phyloP scores from a whole-genome alignment of 352 stramenopile genomes.

The Plasmopara viticola region DNA sequence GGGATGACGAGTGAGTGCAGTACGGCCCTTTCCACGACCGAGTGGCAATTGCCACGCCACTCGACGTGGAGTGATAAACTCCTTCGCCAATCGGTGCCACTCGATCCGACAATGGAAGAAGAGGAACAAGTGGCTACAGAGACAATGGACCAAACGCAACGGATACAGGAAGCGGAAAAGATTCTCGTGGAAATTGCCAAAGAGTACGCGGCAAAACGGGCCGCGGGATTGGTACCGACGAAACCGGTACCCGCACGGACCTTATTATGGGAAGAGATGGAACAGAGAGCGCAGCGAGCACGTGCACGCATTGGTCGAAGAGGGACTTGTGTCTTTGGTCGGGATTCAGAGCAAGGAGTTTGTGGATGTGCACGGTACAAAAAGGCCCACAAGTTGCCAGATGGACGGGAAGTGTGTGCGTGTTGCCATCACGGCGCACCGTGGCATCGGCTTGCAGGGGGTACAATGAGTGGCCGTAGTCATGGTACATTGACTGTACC shows the following conservation, averaged over 20 bases:
- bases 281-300: slow-evolving; percentile 32
- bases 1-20: slow-evolving; percentile 30
- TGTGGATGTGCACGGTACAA: slow-evolving; percentile 63
- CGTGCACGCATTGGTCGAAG: slow-evolving; percentile 30
- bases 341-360: slow-evolving; percentile 27
- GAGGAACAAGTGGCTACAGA: slow-evolving; percentile 7
- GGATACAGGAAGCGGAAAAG: slow-evolving; percentile 53
- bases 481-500: neutral
- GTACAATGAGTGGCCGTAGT: slow-evolving; percentile 28
- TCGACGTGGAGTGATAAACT: slow-evolving; percentile 17
- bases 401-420: slow-evolving; percentile 54
- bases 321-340: slow-evolving; percentile 63
- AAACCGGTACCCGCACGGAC: slow-evolving; percentile 65
- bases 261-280: slow-evolving; percentile 77
- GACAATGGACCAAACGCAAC: slow-evolving; percentile 20
- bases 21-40: slow-evolving; percentile 19
- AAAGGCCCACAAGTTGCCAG: slow-evolving; percentile 32
- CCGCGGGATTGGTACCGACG: slow-evolving; percentile 61
- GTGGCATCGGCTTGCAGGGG: slow-evolving; percentile 61
- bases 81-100: slow-evolving; percentile 3
- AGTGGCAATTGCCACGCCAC: slow-evolving; percentile 21
- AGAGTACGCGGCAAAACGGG: slow-evolving; percentile 74
- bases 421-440: slow-evolving; percentile 61
- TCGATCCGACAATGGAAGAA: slow-evolving; percentile 21
- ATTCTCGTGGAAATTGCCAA: slow-evolving; percentile 73